phyloP scores from a whole-genome alignment of 139 green algal species.

The Picochlorum sp. region DNA sequence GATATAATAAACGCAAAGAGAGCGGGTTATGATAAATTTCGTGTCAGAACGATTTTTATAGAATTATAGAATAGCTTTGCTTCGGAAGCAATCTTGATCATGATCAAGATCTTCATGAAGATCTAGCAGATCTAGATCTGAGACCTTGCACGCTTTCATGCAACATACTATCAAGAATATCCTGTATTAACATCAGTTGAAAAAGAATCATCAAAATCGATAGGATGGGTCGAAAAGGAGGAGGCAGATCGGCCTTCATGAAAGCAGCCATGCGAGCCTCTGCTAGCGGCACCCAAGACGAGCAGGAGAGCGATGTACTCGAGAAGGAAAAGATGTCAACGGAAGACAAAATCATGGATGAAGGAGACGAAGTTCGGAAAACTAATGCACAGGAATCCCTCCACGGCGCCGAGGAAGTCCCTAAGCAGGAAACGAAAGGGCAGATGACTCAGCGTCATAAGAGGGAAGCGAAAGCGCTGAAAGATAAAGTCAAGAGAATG shows the following conservation, averaged over 20 bases:
- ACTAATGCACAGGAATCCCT: background rate
- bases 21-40: too few relatives aligned
- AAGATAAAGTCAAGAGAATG: slow-evolving; percentile 58
- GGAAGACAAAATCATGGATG: background rate
- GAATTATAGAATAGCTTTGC: too few relatives aligned
- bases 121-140: background rate
- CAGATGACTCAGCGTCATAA: slow-evolving; percentile 74
- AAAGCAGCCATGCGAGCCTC: slow-evolving; percentile 15
- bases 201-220: slow-evolving; percentile 6
- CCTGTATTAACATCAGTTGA: background rate
- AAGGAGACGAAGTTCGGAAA: background rate
- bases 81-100: too few relatives aligned
- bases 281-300: background rate
- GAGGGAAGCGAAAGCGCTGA: slow-evolving; percentile 56
- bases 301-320: background rate
- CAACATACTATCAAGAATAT: too few relatives aligned
- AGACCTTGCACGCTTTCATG: background rate
- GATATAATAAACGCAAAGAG: too few relatives aligned
- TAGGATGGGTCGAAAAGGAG: slow-evolving; percentile 40
- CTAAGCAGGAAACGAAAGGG: slow-evolving; percentile 40
- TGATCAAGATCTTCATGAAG: too few relatives aligned
- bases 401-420: background rate
- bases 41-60: too few relatives aligned
- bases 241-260: slow-evolving; percentile 32
- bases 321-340: slow-evolving; percentile 1